Percentiles rank a stretch among this genome's conserved stretches.
phyloP scores from a whole-genome alignment of 306 rosid species.

The Prunus fruticosa region DNA sequence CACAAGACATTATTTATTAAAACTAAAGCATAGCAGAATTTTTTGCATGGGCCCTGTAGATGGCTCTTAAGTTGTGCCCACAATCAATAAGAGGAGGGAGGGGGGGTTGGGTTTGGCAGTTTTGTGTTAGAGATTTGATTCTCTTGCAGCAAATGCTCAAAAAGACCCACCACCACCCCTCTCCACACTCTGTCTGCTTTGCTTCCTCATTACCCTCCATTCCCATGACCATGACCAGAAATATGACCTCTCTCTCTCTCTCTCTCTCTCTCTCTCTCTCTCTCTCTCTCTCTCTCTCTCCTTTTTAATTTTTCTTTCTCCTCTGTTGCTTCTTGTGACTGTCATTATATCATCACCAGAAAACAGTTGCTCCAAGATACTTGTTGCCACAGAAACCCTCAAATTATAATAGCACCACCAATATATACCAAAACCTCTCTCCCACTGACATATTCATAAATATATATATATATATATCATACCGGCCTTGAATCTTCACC shows the following conservation, averaged over 20 bases:
- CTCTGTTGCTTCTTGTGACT: conserved; percentile 47
- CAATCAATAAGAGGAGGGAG: conserved; percentile 32
- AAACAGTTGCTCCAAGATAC: background rate
- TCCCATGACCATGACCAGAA: background rate
- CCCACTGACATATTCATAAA: conserved; percentile 13
- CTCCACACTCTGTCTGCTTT: conserved; percentile 37
- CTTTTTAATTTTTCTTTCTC: conserved; percentile 1
- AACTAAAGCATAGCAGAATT: background rate
- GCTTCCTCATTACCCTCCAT: conserved; percentile 34
- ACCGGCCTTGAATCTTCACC: background rate
- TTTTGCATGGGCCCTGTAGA: conserved; percentile 22
- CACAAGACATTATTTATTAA: background rate
- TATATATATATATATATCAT: background rate
- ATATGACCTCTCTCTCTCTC: too few relatives aligned
- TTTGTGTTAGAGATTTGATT: conserved; percentile 33
- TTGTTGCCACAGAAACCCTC: background rate
- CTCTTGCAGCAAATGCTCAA: conserved; percentile 36
- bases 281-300: too few relatives aligned
- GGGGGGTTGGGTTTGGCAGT: conserved; percentile 26
- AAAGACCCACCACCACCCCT: conserved; percentile 33
- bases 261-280: too few relatives aligned
- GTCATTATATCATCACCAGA: conserved; percentile 19
- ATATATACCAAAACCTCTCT: background rate
- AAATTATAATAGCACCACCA: conserved; percentile 6
- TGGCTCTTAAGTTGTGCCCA: conserved; percentile 38